Base-by-base conservation (phyloP, 495 filamentous ascomycete genomes). In the Aspergillus olivimuriae region DNA sequence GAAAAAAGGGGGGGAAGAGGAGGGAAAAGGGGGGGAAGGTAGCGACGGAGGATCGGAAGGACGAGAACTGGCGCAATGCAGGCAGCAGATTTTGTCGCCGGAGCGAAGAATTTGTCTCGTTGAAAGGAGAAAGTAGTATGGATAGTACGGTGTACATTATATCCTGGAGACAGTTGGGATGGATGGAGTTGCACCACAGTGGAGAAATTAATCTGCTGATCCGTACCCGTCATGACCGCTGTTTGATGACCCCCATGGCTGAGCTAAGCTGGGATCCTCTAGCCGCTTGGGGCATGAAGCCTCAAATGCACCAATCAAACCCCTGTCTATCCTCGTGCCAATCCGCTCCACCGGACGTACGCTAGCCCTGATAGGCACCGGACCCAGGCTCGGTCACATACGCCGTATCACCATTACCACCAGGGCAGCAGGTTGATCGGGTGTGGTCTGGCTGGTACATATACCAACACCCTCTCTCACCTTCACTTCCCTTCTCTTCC, bases 81-180 rank as follows among this genome's bases (percentile, higher is more conserved):
- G 39, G 34, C 40, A 23, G 33, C 20, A 18, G 39, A 8, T 12
- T 34, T 39, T 38, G 21, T 44, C 34, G 36, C 14, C 30, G 38
- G 33, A 35, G 47, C 24, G 51, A 24, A 14, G 24, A 39, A 36
- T 24, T 45, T 45, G 43, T 36, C 43, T 45, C 19, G 23, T 30
- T 10, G 22, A 39, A 46, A 43, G 21, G 42, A 14, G 11, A n/a
- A 14, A 30, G 23, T 52, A 57, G 53, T 51, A 57, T 57, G 53
- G 22, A 53, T 49, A 50, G 46, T 57, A 57, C 53, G 33, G 46
- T 50, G 53, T 57, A 57, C 44, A 57, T 50, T 41, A 48, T 41
- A 57, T 57, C 53, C 50, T 57, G 53, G 48, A 52, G 40, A 46
- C 32, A 41, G 33, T 26, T 43, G 16, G 18, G 30, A 18, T 22